Base-by-base conservation (phyloP, 2,329 filamentous ascomycete genomes). In the Apiospora sp. region DNA sequence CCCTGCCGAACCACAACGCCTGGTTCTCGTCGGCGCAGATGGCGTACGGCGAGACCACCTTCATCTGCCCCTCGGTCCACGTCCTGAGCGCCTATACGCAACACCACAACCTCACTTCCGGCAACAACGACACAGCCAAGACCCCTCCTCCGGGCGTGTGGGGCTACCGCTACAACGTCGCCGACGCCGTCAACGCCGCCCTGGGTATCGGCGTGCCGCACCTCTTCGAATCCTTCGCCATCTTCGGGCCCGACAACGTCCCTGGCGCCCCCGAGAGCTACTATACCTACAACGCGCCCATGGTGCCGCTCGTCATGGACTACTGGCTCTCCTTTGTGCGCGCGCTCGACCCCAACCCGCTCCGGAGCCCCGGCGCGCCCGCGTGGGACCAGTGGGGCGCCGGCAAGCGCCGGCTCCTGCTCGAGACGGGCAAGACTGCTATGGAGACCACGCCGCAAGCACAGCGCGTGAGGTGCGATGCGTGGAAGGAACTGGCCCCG, bases 241-340 rank as follows among this genome's bases (percentile, higher is more conserved):
- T 89, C 48, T 87, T 88, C 75, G 87, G 87, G 3, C 84, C 86
- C 5, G 79, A 82, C 64, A 82, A 76, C 72, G 80, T 82, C 68
- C 72, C 68, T 4, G 80, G 76, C 0, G 79, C 77, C 34, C 79
- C 77, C 14, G 73, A 70, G 58, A 86, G 85, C 74, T 87, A 87
- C 75, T 80, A 77, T 54, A 82, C 83, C 19, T 84, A 84, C 75
- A 87, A 88, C 76, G 82, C 82, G 4, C 78, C 78, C 3, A 80
- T 88, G 2, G 83, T 88, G 2, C 82, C 83, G 7, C 73, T 87
- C 16, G 80, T 87, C 24, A 87, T 87, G 84, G 80, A 80, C 68
- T 89, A 89, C 76, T 87, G 83, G 78, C 80, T 87, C 64, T 86
- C 85, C 24, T 89, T 89, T 74, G 84, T 87, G 27, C 79, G 81